These are phyloP conservation scores for Scedosporium minutisporum DNA, from an alignment of 2,329 filamentous ascomycete species.

Conservation along the genomic window DNA sequence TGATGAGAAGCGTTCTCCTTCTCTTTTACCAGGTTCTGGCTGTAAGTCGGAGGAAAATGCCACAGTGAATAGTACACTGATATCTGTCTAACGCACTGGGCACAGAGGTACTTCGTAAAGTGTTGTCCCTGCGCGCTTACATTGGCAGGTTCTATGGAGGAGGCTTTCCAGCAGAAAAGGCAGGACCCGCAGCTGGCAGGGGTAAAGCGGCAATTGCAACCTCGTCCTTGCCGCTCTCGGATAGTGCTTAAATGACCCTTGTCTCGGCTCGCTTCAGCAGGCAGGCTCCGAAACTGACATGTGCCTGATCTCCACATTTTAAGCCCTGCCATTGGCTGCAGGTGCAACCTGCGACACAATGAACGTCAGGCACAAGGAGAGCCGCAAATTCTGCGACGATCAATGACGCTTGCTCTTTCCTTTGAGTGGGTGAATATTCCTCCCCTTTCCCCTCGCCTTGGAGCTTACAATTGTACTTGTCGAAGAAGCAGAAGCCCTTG, in stretches of 20 bases:
- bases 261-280: constrained; percentile 5
- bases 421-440: background rate
- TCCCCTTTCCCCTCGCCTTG: background rate
- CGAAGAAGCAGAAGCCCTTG: background rate
- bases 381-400: background rate
- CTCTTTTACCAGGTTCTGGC: background rate
- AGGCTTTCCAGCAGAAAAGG: background rate
- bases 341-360: background rate
- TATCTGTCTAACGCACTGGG: too few relatives aligned
- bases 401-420: background rate
- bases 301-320: constrained; percentile 3
- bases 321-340: constrained; percentile 2
- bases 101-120: too few relatives aligned
- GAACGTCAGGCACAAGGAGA: background rate
- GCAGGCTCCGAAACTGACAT: constrained; percentile 1
- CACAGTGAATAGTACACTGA: background rate
- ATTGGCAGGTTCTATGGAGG: too few relatives aligned
- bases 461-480: too few relatives aligned
- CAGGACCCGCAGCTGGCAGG: background rate
- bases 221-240: background rate
- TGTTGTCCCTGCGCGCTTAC: too few relatives aligned
- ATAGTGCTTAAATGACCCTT: background rate
- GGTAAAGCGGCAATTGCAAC: background rate
- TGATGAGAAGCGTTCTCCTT: background rate
- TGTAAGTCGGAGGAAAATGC: background rate